Evolutionary conservation across 345 rosid species (phyloP), one percentile per base, ranked within the genome.

Genomic region (Carallia brachiata): DNA sequence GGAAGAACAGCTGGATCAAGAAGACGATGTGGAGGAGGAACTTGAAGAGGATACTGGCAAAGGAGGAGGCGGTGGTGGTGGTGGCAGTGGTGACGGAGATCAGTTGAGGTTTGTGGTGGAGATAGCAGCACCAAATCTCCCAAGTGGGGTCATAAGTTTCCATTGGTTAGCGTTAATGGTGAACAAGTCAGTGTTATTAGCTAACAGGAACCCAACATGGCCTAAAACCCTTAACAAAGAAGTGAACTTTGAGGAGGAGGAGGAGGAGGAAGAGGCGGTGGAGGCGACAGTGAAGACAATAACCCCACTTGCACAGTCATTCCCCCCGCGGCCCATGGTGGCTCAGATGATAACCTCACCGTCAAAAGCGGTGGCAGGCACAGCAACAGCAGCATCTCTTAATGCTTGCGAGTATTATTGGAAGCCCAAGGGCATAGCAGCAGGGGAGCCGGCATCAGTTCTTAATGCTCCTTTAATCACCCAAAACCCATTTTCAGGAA

Each of bases 391-490:
- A 15, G 53, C 50, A 6, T 67, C 76, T 7, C 75, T 83, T 64
- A 90, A 90, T 72, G 79, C 83, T n/a, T 92, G 82, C 57, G 97
- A 90, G 76, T 92, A 84, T 75, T 78, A 73, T 31, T 88, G 93
- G 93, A 85, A 84, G 78, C 56, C 84, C 58, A 78, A 88, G 70
- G 59, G 79, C 36, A 70, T 76, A 15, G 32, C 32, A 23, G 59
- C 12, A 57, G 67, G 63, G 36, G 1, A 39, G 0, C 0, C 75
- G 2, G 36, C 63, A 44, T 56, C 23, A 30, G 16, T 8, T 23
- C 17, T 36, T 28, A 15, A 66, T 39, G 69, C 69, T 32, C 23
- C 23, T 23, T 32, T 4, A 37, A 56, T 65, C 4, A 15, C 52
- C 34, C 74, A 74, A 27, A 79, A 72, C 27, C 19, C 74, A 13